Base-by-base conservation (phyloP, 2,329 filamentous ascomycete species). In the Sphaceloma murrayae region DNA sequence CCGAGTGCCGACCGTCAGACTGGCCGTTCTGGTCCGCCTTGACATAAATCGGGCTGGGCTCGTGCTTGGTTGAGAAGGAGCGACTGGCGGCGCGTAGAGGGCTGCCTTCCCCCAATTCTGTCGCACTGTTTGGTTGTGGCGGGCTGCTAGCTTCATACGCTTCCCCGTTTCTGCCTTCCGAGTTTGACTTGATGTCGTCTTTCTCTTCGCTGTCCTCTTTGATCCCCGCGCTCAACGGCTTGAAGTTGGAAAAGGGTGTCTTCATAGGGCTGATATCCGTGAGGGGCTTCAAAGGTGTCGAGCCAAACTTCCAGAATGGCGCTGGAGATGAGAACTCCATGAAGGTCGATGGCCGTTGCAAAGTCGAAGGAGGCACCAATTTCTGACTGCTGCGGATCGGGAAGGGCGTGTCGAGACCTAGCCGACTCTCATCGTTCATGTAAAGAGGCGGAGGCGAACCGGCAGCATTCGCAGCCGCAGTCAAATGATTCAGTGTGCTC, bases 291-390 rank as follows among this genome's bases (percentile, higher is more conserved):
- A 63, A 64, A 5, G 83, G 67, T 1, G 84, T 84, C 2, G 83
- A 88, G 61, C 78, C 85, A 61, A 84, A 91, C 60, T 85, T 87
- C 85, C 85, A 93, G 62, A 93, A 91, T 0, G 85, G 84, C 1
- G 85, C 85, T 0, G 85, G 85, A 22, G 82, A 87, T 53, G 81
- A 86, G 34, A 85, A 87, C 24, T 85, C 83, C 75, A 89, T 86
- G 60, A 86, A 85, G 56, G 87, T 82, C 57, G 82, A 88, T 7
- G 85, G 85, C 45, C 84, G 72, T 58, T 88, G 82, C 4, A 82
- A 78, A 4, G 85, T 89, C 55, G 82, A 87, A 0, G 85, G 84
- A 21, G 85, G 85, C 1, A 81, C 83, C 30, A 89, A 72, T 53
- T 75, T 77, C 21, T 85, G 84, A 13, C 54, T 58, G 18, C 59